Conservation (phyloP, 169 alveolate species). For the Babesia ovata region DNA sequence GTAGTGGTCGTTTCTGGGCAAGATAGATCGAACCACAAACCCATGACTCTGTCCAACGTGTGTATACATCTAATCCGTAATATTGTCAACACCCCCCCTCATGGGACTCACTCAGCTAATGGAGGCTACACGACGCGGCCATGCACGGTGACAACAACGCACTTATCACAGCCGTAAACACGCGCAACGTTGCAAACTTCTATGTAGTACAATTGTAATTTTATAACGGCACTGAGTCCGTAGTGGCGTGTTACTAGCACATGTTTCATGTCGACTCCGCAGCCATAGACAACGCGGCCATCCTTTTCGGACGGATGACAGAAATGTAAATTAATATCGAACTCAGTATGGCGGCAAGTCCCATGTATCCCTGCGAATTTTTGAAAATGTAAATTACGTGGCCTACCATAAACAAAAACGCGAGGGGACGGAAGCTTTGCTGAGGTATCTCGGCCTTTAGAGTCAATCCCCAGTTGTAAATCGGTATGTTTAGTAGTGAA, state of each 20-base stretch:
- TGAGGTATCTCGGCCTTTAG: neutral
- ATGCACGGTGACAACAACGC: slow-evolving; percentile 47
- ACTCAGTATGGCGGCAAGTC: slow-evolving; percentile 4
- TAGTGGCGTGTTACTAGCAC: neutral
- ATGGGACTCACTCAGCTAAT: slow-evolving; percentile 62
- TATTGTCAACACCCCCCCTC: neutral
- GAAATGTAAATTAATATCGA: slow-evolving; percentile 29
- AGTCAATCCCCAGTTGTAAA: slow-evolving; percentile 25
- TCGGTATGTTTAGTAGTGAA: slow-evolving; percentile 42
- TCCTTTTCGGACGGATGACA: slow-evolving; percentile 11
- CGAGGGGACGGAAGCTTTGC: slow-evolving; percentile 48
- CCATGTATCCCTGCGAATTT: slow-evolving; percentile 43
- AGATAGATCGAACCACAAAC: no score
- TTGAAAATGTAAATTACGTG: neutral
- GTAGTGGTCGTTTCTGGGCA: no score
- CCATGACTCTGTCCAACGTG: no score
- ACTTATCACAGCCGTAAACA: slow-evolving; percentile 5
- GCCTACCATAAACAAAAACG: slow-evolving; percentile 45
- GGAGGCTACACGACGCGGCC: slow-evolving; percentile 49
- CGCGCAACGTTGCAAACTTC: slow-evolving; percentile 16
- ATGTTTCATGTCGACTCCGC: neutral
- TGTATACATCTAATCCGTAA: no score
- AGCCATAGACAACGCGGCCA: neutral
- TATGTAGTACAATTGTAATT: slow-evolving; percentile 39
- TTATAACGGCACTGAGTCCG: no score